phyloP scores from a whole-genome alignment of 768 basidiomycete genomes.

The Boletus rubroflammeus region DNA sequence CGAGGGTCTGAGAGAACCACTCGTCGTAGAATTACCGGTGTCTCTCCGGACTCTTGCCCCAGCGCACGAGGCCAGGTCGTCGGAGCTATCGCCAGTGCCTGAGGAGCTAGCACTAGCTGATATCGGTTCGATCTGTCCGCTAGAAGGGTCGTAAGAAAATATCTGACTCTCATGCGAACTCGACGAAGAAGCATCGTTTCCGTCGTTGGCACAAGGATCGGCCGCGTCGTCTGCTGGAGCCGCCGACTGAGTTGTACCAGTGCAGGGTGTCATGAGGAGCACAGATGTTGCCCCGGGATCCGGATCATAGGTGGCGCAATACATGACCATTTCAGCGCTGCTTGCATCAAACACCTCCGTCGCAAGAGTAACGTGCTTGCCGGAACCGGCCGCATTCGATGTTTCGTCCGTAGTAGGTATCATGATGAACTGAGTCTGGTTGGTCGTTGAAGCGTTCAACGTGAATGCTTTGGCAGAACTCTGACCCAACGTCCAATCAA shows the following conservation, averaged over 20 bases:
- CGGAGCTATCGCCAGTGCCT: constrained; percentile 8
- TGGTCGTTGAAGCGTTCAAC: constrained; percentile 48
- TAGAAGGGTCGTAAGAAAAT: constrained; percentile 52
- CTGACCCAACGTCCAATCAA: constrained; percentile 31
- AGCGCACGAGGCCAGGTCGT: background rate
- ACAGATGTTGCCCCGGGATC: constrained; percentile 45
- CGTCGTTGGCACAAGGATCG: constrained; percentile 11
- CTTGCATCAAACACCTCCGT: constrained; percentile 41
- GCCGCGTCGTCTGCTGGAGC: background rate
- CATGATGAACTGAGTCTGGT: constrained; percentile 44
- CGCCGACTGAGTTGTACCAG: constrained; percentile 28
- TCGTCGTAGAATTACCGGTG: constrained; percentile 2
- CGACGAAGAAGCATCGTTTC: constrained; percentile 3
- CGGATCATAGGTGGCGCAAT: constrained; percentile 63
- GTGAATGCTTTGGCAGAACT: constrained; percentile 32
- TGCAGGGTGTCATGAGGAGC: constrained; percentile 48
- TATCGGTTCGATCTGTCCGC: constrained; percentile 52
- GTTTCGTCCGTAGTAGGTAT: constrained; percentile 19
- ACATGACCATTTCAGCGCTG: constrained; percentile 36
- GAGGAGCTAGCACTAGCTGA: constrained; percentile 36
- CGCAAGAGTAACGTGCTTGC: constrained; percentile 41
- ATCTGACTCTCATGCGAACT: constrained; percentile 46
- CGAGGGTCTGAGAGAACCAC: constrained; percentile 9
- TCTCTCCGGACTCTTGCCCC: constrained; percentile 17
- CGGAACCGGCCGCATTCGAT: constrained; percentile 10